Conservation (phyloP, 2,329 filamentous ascomycete genomes). For the Grosmannia huntii region DNA sequence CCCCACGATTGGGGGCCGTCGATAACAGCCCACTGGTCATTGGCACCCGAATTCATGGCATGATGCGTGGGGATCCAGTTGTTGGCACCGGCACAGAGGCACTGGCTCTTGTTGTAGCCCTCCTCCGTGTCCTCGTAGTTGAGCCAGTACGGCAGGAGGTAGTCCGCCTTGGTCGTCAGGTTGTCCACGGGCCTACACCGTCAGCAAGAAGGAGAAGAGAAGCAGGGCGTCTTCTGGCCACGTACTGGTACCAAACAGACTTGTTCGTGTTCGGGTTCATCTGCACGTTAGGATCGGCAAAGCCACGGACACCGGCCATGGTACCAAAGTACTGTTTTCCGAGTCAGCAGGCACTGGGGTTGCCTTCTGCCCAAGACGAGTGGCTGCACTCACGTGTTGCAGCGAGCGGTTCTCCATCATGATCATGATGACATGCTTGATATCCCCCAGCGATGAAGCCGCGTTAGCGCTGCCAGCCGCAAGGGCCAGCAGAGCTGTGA, state of each 20-base stretch:
- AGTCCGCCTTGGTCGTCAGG: constrained; percentile 27
- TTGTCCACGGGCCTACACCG: constrained; percentile 19
- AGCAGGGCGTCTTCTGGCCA: constrained; percentile 1
- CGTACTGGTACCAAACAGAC: constrained; percentile 36
- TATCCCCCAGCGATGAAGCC: constrained; percentile 31
- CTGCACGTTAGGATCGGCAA: constrained; percentile 41
- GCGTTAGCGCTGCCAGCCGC: constrained; percentile 11
- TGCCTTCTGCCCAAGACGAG: background rate
- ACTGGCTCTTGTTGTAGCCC: constrained; percentile 32
- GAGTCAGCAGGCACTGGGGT: background rate
- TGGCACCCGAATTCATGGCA: constrained; percentile 34
- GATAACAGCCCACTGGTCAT: constrained; percentile 36
- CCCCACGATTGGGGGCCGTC: constrained; percentile 39
- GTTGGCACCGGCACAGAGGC: constrained; percentile 37
- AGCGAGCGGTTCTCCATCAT: constrained; percentile 34
- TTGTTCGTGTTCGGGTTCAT: constrained; percentile 29
- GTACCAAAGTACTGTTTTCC: constrained; percentile 35
- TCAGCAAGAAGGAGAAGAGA: background rate
- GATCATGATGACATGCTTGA: constrained; percentile 44
- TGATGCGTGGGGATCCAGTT: constrained; percentile 37
- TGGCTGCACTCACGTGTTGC: constrained; percentile 16
- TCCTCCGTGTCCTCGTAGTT: constrained; percentile 33
- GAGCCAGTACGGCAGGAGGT: constrained; percentile 37
- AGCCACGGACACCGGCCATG: constrained; percentile 39
- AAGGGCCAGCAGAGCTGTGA: constrained; percentile 8